Base-by-base conservation (phyloP, 805 yeast genomes). In the Clavispora asparagi region DNA sequence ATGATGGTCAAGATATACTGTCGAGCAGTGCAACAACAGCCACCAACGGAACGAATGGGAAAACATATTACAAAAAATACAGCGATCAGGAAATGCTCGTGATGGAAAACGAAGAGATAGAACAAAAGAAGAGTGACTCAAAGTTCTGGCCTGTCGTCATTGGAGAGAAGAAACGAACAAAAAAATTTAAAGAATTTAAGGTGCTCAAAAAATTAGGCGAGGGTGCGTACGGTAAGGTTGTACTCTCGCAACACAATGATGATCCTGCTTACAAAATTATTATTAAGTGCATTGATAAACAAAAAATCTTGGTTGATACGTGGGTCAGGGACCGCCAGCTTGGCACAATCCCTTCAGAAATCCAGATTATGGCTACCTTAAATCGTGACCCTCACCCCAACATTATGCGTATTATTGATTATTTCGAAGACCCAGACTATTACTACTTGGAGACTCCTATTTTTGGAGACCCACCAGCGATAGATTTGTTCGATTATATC, bases 331-430 rank as follows among this genome's bases (percentile, higher is more conserved):
- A 94, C 64, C 78, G 96, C 25, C 78, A 78, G 49, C 69, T 94
- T 37, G 99, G 99, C 6, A 91, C 97, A 0, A 85, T 94, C 32
- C 98, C 98, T 2, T 83, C 92, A n/a, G 99, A 94, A 64, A 94
- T 94, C 53, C 95, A 90, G 62, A 83, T 94, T 40, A 83, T 94
- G 88, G 83, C 92, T 28, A 82, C 83, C n/a, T 68, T 92, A 48
- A 84, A 82, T 57, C 68, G 71, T 39, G 78, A 78, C 47, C 95
- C 94, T 1, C 97, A 92, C 63, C 94, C 92, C 5, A 90, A 89
- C 63, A 87, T 91, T 39, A 81, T 90, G 77, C 74, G 85, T 51
- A 76, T 94, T 46, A 73, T 91, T 42, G 98, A 94, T 65, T 94
- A 87, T 59, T 94, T 92, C 58, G 99, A 94, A 62, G 98, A 94